phyloP scores from a whole-genome alignment of 768 basidiomycete species.

The Zangia roseola region DNA sequence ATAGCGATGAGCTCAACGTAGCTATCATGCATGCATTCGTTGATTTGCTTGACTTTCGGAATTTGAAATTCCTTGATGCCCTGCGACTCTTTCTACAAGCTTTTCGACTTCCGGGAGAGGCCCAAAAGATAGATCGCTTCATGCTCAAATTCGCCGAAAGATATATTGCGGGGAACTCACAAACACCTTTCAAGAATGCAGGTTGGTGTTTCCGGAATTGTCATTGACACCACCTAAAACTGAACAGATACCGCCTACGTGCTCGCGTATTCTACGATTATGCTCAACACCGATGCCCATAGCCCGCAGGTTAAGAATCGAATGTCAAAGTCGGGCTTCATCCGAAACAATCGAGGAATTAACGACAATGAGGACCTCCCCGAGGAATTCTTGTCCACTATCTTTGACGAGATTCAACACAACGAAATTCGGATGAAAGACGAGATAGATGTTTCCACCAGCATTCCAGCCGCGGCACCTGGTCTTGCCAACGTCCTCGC shows the following conservation, averaged over 20 bases:
- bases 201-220: constrained; percentile 46
- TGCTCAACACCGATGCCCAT: constrained; percentile 97
- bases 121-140: constrained; percentile 98
- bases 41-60: constrained; percentile 84
- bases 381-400: constrained; percentile 72
- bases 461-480: constrained; percentile 48
- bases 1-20: constrained; percentile 84
- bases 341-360: constrained; percentile 95
- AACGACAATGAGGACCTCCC: constrained; percentile 89
- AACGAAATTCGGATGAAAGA: constrained; percentile 99
- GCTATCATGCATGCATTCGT: constrained; percentile 98
- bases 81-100: constrained; percentile 88
- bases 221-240: constrained; percentile 7
- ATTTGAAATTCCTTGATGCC: constrained; percentile 83
- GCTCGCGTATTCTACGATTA: constrained; percentile 89
- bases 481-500: constrained; percentile 83
- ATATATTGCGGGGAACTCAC: constrained; percentile 85
- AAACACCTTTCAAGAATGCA: constrained; percentile 90
- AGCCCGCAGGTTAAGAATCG: constrained; percentile 92
- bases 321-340: constrained; percentile 90
- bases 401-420: constrained; percentile 86
- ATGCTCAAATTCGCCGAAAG: constrained; percentile 99
- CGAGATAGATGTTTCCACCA: constrained; percentile 67
- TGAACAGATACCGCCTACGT: constrained; percentile 85
- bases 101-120: constrained; percentile 95